A percentile compares a stretch with the other conserved stretches of the same genome.
Conservation (phyloP, 805 yeast genomes). For the Limtongozyma cylindracea region DNA sequence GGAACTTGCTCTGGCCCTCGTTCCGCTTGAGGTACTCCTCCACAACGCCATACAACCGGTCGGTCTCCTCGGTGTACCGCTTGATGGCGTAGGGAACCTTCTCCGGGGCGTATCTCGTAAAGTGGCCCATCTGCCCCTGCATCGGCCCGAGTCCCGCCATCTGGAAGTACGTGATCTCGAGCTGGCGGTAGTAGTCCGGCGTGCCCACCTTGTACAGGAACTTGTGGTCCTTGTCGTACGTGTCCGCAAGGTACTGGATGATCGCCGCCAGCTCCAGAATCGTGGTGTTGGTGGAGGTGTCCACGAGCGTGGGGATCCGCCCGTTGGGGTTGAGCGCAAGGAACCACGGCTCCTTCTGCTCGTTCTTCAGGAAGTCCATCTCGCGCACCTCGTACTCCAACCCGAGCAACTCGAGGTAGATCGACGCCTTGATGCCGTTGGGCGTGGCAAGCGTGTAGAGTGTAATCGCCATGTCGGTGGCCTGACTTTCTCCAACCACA, state of each 20-base stretch:
- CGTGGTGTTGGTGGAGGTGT: slow-evolving; percentile 15
- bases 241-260: slow-evolving; percentile 29
- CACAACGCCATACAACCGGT: slow-evolving; percentile 25
- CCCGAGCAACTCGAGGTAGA: slow-evolving; percentile 14
- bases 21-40: slow-evolving; percentile 22
- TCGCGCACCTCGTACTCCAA: slow-evolving; percentile 13
- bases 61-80: slow-evolving; percentile 23
- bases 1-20: slow-evolving; percentile 12
- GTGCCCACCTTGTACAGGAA: slow-evolving; percentile 12
- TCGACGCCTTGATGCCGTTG: slow-evolving; percentile 16
- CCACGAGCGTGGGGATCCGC: slow-evolving; percentile 27
- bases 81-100: slow-evolving; percentile 26
- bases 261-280: slow-evolving; percentile 40
- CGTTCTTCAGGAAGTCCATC: slow-evolving; percentile 15
- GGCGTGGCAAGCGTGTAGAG: slow-evolving; percentile 16
- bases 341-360: slow-evolving; percentile 32
- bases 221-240: slow-evolving; percentile 27
- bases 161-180: slow-evolving; percentile 29
- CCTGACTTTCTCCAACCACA: too few species aligned
- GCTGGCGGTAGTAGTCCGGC: slow-evolving; percentile 20
- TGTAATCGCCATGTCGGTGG: too few species aligned
- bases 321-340: slow-evolving; percentile 35
- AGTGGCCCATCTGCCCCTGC: slow-evolving; percentile 35
- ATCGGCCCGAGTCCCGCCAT: slow-evolving; percentile 32
- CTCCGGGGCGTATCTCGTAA: slow-evolving; percentile 16